A percentile compares a stretch with the other conserved stretches of the same genome.
Conservation (phyloP, 1,284 basidiomycete species). For the Vanrija humicola region DNA sequence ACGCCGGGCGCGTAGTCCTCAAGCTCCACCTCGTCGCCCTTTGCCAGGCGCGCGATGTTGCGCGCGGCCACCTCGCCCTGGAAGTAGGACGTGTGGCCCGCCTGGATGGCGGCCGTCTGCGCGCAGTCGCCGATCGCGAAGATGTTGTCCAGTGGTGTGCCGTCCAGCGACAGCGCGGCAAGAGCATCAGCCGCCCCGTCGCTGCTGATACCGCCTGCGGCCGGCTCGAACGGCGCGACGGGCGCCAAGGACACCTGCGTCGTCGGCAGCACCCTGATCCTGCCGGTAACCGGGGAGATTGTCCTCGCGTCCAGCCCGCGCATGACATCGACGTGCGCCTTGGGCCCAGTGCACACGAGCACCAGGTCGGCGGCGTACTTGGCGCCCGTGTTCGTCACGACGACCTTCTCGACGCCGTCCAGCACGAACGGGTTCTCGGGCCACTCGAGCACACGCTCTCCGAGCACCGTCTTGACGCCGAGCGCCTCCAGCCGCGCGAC, state of each 20-base stretch:
- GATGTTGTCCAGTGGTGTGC: slow-evolving; percentile 34
- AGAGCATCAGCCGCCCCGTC: neutral
- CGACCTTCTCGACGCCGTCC: slow-evolving; percentile 43
- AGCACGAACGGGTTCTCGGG: slow-evolving; percentile 30
- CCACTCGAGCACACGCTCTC: slow-evolving; percentile 47
- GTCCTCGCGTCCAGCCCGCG: slow-evolving; percentile 54
- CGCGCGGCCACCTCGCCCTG: slow-evolving; percentile 53
- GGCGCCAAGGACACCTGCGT: slow-evolving; percentile 51
- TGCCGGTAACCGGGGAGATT: slow-evolving; percentile 52
- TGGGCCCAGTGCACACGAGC: slow-evolving; percentile 72
- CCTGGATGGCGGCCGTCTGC: slow-evolving; percentile 52
- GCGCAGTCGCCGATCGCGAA: slow-evolving; percentile 51
- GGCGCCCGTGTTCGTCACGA: slow-evolving; percentile 59
- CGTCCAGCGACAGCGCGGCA: slow-evolving; percentile 4
- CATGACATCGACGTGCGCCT: slow-evolving; percentile 63
- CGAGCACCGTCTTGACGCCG: slow-evolving; percentile 49
- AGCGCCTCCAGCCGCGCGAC: slow-evolving; percentile 43
- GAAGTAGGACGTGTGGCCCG: slow-evolving; percentile 65
- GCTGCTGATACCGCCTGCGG: slow-evolving; percentile 1
- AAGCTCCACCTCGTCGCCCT: slow-evolving; percentile 40
- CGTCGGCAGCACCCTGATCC: slow-evolving; percentile 57
- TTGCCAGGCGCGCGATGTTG: slow-evolving; percentile 48
- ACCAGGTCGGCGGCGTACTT: slow-evolving; percentile 62
- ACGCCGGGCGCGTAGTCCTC: slow-evolving; percentile 57
- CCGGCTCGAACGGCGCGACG: neutral